Base-by-base conservation (phyloP, 495 filamentous ascomycete genomes). In the Xylaria palmicola region DNA sequence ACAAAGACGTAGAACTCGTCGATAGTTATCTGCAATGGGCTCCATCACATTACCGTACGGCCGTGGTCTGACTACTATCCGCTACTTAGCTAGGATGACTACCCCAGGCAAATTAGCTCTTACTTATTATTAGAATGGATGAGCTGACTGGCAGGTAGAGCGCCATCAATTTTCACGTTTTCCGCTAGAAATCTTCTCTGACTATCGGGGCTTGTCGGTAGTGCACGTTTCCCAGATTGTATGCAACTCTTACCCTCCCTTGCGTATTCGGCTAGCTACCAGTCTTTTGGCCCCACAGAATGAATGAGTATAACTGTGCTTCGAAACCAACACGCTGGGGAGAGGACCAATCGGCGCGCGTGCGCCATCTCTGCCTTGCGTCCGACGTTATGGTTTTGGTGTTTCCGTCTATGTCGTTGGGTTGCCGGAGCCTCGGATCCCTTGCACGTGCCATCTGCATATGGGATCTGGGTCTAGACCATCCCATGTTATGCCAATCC, bases 401-500 rank as follows among this genome's bases (percentile, higher is more conserved):
- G 27, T 45, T 56, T 4, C 41, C 30, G 55, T 48, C 9, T 20
- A 17, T 24, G 22, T 48, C 5, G 27, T 40, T 4, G 32, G 50
- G 36, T 39, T 34, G 7, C 20, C 44, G 7, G 20, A 10, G 29
- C 36, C n/a, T 56, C 55, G 43, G 41, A 24, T 4, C 39, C 29
- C 22, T 4, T 36, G 39, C 56, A 59, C 56, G 56, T 59, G 56
- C 32, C 55, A 57, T 10, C 55, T 37, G 53, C 39, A 39, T 19
- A 7, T 32, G 9, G 32, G 34, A 55, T 48, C 26, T 15, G 26
- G 30, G 22, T 24, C 20, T 9, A 30, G 20, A 9, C 6, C n/a
- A 15, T 43, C 26, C 26, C 1, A 27, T 37, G 24, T 2, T 10
- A 26, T 8, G 36, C 22, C 37, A 30, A 44, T 12, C 26, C 34